Evolutionary conservation across 192 early-diverging fungal genomes (phyloP), one percentile per base, ranked within the genome.

Genomic region (Phycomyces blakesleeanus): DNA sequence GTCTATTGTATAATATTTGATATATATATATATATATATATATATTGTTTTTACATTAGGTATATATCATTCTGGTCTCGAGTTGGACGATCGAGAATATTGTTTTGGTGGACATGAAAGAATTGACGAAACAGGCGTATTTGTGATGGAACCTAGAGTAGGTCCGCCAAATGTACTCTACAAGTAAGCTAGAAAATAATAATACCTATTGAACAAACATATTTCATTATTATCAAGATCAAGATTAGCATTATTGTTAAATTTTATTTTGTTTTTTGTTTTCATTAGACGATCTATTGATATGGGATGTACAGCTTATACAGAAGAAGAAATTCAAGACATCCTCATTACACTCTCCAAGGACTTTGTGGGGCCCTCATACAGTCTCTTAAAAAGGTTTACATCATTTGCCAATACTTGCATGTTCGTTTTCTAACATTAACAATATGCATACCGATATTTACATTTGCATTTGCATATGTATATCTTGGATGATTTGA

Each of bases 21-120:
- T n/a, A n/a, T n/a, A n/a, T n/a, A n/a, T n/a, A n/a, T n/a, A n/a
- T n/a, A n/a, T n/a, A n/a, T n/a, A n/a, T n/a, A n/a, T 55, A 16
- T 29, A 24, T 64, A 21, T 12, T 67, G 5, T 2, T 41, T 39
- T 16, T 20, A 34, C 12, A 38, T 1, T 57, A 18, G n/a, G 69
- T 26, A 67, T 73, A 12, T 73, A 57, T 25, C 72, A 73, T 44
- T 73, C 72, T 40, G 72, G 72, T 38, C 20, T 73, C 11, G 66
- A 73, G 24, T 53, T 73, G 5, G 44, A 51, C 34, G 66, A 55
- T 50, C 25, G 42, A 47, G 72, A 73, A 54, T 73, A 63, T 50
- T 73, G 72, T 53, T 73, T 68, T 64, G 72, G 72, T 58, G 72
- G 72, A 8, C 72, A 73, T 41, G 66, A 67, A 21, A 63, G 63